phyloP scores from a whole-genome alignment of 2,329 filamentous ascomycete genomes.

The Neofusicoccum parvum region DNA sequence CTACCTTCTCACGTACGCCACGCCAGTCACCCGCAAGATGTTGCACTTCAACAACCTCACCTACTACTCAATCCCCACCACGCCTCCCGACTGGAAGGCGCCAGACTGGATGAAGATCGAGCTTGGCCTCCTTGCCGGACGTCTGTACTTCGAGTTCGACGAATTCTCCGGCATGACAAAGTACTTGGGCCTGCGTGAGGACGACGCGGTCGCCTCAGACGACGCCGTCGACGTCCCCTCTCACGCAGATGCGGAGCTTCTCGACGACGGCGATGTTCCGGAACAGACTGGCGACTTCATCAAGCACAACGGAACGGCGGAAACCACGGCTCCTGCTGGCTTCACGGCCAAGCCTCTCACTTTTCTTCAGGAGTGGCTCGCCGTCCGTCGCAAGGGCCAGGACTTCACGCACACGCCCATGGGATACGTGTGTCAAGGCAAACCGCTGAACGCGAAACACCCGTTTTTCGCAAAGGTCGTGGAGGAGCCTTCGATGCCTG shows the following conservation, averaged over 20 bases:
- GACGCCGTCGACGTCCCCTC: background rate
- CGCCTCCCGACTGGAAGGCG: constrained; percentile 44
- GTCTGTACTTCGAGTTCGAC: constrained; percentile 60
- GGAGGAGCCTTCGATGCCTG: background rate
- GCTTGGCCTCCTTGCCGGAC: constrained; percentile 62
- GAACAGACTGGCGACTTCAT: background rate
- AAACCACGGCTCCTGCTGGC: background rate
- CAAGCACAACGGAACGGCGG: background rate
- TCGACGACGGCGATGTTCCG: background rate
- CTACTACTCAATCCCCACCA: constrained; percentile 56
- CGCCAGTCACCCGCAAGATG: constrained; percentile 64
- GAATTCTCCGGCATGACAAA: constrained; percentile 42
- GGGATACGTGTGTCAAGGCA: constrained; percentile 59
- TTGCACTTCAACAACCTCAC: constrained; percentile 57
- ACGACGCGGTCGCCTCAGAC: background rate
- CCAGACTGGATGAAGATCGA: constrained; percentile 61
- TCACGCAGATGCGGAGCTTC: background rate
- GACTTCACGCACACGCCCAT: constrained; percentile 63
- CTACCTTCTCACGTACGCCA: constrained; percentile 60
- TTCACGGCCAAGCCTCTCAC: constrained; percentile 33
- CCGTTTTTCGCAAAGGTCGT: constrained; percentile 51
- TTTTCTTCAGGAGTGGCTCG: constrained; percentile 59
- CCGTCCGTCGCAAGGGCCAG: constrained; percentile 56
- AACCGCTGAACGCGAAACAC: constrained; percentile 50
- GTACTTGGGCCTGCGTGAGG: constrained; percentile 30